Base-by-base conservation (phyloP, 306 rosid genomes). In the Vigna nakashimae region DNA sequence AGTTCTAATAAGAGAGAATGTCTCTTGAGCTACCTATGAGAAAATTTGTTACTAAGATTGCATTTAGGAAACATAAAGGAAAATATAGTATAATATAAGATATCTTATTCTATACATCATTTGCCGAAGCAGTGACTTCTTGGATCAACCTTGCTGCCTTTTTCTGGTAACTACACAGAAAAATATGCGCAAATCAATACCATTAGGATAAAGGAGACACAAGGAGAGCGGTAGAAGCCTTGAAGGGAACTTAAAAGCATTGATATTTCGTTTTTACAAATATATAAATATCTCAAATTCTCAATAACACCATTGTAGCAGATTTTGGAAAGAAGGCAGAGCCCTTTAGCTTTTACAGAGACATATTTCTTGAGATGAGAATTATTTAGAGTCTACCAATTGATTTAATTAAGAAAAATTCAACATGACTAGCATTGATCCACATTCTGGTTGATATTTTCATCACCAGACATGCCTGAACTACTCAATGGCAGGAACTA, bases 91-190 rank as follows among this genome's bases (percentile, higher is more conserved):
- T 40, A 71, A 82, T 56, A 69, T 34, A 71, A 82, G 45, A 68
- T 73, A 36, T 73, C 68, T 38, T 56, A 79, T 49, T 82, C 76
- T 86, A 26, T 26, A 95, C 98, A 77, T 95, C 92, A 75, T 95
- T 95, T 72, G 98, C 94, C 80, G 97, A 90, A 82, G 98, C 98
- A 82, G 96, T 88, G 82, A 84, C 86, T 86, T 95, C 98, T 79
- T 95, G 98, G 84, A 83, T 77, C 80, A 89, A 77, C 84, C 87
- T 89, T 77, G 98, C 98, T 71, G 95, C 92, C 86, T 87, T 92
- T 82, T 95, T 92, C 87, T 95, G 98, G 85, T 92, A 95, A 83
- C 97, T 95, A 82, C 60, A 71, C 49, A 79, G 71, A 78, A 66
- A 80, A 22, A 59, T 77, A 36, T 57, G 71, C 56, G 43, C 74